Percentiles rank a stretch among this genome's conserved stretches.
phyloP scores from a whole-genome alignment of 2,329 filamentous ascomycete species.

The Cladosporium colombiae region DNA sequence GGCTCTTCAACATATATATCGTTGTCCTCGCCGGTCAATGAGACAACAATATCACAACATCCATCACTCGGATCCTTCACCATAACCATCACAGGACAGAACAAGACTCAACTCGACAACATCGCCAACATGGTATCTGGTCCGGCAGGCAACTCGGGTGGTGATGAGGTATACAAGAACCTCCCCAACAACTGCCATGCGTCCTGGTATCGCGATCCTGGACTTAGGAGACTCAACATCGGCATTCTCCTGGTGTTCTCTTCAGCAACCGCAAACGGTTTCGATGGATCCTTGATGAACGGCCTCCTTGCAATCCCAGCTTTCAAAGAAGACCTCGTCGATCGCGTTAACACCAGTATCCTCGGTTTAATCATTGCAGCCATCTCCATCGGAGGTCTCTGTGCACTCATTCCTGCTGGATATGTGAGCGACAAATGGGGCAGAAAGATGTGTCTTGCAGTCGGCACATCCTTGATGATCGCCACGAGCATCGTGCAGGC shows the following conservation, averaged over 20 bases:
- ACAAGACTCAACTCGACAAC: not conserved
- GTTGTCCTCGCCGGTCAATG: not conserved
- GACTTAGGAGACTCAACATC: slow-evolving; percentile 24
- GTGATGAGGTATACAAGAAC: slow-evolving; percentile 25
- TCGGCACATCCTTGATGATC: slow-evolving; percentile 43
- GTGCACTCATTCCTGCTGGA: slow-evolving; percentile 26
- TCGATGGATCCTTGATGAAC: slow-evolving; percentile 33
- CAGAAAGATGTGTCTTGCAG: slow-evolving; percentile 30
- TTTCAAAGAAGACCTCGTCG: slow-evolving; percentile 18
- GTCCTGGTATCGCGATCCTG: slow-evolving; percentile 27
- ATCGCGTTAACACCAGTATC: slow-evolving; percentile 23
- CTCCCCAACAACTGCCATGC: slow-evolving; percentile 26
- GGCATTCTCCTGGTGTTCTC: slow-evolving; percentile 21
- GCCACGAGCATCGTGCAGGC: slow-evolving; percentile 9
- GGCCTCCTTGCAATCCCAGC: slow-evolving; percentile 30
- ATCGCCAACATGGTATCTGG: slow-evolving; percentile 14
- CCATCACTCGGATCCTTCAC: not conserved
- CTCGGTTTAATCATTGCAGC: slow-evolving; percentile 32
- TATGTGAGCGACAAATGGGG: slow-evolving; percentile 28
- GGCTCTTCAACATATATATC: slow-evolving; percentile 8
- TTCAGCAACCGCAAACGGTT: slow-evolving; percentile 24
- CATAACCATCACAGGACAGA: not conserved
- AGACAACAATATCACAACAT: slow-evolving; percentile 2
- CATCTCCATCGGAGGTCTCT: slow-evolving; percentile 27
- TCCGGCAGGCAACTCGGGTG: slow-evolving; percentile 18